phyloP scores from a whole-genome alignment of 495 filamentous ascomycete species.

The Penicillium egyptiacum region DNA sequence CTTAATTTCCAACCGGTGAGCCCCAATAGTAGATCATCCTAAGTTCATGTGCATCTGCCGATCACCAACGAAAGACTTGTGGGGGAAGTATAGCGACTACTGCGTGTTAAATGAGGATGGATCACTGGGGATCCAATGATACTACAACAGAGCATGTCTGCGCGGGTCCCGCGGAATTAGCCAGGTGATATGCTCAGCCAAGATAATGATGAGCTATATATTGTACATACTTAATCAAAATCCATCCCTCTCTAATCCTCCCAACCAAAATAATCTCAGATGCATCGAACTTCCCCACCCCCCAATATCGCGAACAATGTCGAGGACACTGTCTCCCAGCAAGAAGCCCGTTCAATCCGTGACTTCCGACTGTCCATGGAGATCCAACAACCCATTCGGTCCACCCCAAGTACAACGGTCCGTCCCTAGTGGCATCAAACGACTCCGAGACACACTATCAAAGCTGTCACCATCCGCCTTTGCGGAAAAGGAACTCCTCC shows the following conservation, averaged over 20 bases:
- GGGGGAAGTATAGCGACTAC: conserved; percentile 10
- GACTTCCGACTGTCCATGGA: conserved; percentile 36
- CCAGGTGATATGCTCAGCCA: conserved; percentile 1
- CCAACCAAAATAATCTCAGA: not conserved
- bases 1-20: not conserved
- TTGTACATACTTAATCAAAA: not conserved
- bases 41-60: not conserved
- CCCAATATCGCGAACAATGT: conserved; percentile 24
- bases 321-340: conserved; percentile 25
- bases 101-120: conserved; percentile 6
- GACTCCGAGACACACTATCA: conserved; percentile 40
- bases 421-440: conserved; percentile 36
- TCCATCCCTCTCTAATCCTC: not conserved
- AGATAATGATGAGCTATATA: conserved; percentile 13
- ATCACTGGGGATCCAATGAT: conserved; percentile 14
- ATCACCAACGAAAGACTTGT: not conserved
- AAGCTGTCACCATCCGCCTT: conserved; percentile 39
- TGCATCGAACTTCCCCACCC: not conserved
- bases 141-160: conserved; percentile 4
- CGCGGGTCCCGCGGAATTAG: conserved; percentile 21
- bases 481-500: conserved; percentile 43
- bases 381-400: conserved; percentile 41
- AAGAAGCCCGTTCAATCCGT: conserved; percentile 31
- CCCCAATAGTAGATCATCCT: not conserved
- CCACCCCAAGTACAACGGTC: conserved; percentile 35